These are phyloP conservation scores for Oenanthe sinensis DNA, from an alignment of 129 eudicot species.

Conservation along the genomic window DNA sequence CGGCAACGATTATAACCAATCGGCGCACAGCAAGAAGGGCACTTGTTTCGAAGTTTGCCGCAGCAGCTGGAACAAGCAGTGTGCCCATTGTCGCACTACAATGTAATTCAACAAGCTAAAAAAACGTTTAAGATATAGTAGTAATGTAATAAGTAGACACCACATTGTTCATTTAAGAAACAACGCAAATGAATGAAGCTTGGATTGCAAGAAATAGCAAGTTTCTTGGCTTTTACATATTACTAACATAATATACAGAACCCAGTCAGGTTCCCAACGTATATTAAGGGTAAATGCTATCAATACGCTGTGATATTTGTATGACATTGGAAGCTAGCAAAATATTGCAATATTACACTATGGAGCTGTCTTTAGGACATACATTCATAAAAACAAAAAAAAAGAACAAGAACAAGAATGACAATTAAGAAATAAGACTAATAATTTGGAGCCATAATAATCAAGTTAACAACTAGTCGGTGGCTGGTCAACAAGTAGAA, in stretches of 20 bases:
- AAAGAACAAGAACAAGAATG: background rate
- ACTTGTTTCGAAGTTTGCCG: conserved; percentile 42
- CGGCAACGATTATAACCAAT: conserved; percentile 77
- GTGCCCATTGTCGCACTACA: conserved; percentile 75
- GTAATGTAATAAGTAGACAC: background rate
- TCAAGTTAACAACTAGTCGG: background rate
- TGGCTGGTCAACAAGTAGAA: background rate
- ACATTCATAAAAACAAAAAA: background rate
- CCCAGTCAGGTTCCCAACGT: background rate
- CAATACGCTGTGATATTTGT: background rate
- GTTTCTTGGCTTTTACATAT: background rate
- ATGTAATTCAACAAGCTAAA: background rate
- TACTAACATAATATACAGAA: background rate
- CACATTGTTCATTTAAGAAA: background rate
- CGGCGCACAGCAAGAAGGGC: conserved; percentile 60
- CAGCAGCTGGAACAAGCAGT: conserved; percentile 59
- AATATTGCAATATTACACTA: background rate
- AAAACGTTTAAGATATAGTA: background rate
- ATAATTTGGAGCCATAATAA: background rate
- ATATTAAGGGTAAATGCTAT: background rate
- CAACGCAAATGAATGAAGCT: background rate
- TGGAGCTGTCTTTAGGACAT: background rate
- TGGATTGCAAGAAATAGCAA: background rate
- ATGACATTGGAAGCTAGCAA: background rate
- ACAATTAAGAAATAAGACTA: background rate